Conservation (phyloP, 257 asterid genomes). For the Solanum bulbocastanum region DNA sequence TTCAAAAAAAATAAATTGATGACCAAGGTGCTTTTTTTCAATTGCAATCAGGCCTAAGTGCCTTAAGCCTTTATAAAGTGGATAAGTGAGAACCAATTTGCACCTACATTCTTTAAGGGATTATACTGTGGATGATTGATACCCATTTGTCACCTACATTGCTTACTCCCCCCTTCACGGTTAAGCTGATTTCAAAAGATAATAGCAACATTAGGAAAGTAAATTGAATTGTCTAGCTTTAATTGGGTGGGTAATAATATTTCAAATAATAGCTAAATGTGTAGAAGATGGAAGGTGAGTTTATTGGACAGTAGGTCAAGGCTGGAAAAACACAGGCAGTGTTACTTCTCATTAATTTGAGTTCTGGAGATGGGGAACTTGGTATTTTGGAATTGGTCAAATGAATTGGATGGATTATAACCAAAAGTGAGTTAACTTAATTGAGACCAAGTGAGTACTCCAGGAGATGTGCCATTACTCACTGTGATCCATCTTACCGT, state of each 20-base stretch:
- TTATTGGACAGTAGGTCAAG: not conserved
- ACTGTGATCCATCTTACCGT: not conserved
- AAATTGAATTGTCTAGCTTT: not conserved
- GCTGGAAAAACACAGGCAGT: not conserved
- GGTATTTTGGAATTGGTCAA: not conserved
- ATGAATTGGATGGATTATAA: not conserved
- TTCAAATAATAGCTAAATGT: not conserved
- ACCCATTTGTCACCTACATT: not conserved
- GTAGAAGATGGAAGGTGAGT: not conserved
- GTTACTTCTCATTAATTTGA: not conserved
- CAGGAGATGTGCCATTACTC: not conserved
- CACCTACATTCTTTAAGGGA: not conserved
- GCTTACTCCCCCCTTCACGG: not conserved
- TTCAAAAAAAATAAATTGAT: no score
- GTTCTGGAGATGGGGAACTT: not conserved
- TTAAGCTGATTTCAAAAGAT: not conserved
- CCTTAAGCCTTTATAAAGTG: not conserved
- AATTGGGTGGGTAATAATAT: not conserved
- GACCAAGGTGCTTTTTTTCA: not conserved
- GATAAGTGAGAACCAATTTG: not conserved
- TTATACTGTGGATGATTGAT: not conserved
- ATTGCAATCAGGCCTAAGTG: not conserved
- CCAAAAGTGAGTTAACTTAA: not conserved
- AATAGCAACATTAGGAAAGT: not conserved
- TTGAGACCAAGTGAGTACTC: not conserved